Conservation (phyloP, 495 filamentous ascomycete species). For the Aspergillus incahuasiensis region DNA sequence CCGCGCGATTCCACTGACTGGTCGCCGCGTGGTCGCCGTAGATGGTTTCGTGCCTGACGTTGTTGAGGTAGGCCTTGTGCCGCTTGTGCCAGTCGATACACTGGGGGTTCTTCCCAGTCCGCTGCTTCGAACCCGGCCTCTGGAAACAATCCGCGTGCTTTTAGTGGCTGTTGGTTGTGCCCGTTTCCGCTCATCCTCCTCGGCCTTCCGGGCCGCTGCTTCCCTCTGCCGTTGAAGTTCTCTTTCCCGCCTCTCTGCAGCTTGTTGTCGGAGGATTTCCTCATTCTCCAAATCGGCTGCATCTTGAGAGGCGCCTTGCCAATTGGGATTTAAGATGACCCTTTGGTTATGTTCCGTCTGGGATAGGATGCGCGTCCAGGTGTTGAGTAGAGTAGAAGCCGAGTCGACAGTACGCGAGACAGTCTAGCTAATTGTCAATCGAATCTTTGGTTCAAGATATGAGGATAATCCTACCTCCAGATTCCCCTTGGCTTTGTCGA, state of each 20-base stretch:
- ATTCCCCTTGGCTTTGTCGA: constrained; percentile 79
- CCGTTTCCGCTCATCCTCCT: constrained; percentile 64
- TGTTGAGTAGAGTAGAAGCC: constrained; percentile 89
- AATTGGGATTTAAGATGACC: constrained; percentile 78
- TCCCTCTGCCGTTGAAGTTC: constrained; percentile 74
- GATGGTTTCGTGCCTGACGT: constrained; percentile 19
- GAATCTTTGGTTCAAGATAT: neutral
- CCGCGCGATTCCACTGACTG: constrained; percentile 47
- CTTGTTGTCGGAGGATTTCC: constrained; percentile 60
- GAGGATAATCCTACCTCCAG: constrained; percentile 65
- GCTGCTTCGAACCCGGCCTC: constrained; percentile 39
- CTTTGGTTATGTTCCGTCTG: constrained; percentile 97
- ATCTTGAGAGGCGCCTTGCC: constrained; percentile 86
- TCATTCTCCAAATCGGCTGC: constrained; percentile 79
- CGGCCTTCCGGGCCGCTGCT: constrained; percentile 61
- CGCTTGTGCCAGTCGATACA: constrained; percentile 28
- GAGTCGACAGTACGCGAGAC: constrained; percentile 80
- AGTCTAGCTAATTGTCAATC: constrained; percentile 46
- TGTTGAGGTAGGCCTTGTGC: constrained; percentile 24
- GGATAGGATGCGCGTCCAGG: constrained; percentile 91
- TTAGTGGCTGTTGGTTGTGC: constrained; percentile 43
- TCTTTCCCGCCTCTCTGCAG: constrained; percentile 64
- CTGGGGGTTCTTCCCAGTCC: constrained; percentile 46
- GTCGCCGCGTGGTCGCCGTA: constrained; percentile 40
- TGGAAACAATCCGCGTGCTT: constrained; percentile 40